Base-by-base conservation (phyloP, 2,329 filamentous ascomycete species). In the Onygenales sp. region DNA sequence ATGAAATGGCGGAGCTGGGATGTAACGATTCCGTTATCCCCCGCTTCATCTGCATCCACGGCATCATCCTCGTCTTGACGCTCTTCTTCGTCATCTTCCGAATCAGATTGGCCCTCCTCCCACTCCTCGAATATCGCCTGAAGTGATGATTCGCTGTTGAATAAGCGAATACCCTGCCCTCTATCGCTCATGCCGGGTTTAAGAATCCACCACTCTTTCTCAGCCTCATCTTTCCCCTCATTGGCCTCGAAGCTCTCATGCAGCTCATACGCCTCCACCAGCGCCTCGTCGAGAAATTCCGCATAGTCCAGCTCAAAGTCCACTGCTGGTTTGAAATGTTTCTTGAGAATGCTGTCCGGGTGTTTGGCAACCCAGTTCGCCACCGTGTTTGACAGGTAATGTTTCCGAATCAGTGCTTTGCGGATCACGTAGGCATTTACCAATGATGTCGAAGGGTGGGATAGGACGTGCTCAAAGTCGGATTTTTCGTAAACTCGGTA, bases 131-230 rank as follows among this genome's bases (percentile, higher is more conserved):
- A 98, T 52, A 98, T 93, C 11, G 67, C 78, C 56, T 86, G 85
- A n/a, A 98, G 74, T 65, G 95, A 85, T 53, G 85, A 83, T 75
- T 93, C 87, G 2, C 83, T 89, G 62, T 83, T 87, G 69, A 98
- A 98, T 0, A 98, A 75, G 41, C 89, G 76, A 54, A 98, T 96
- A 1, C 93, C 93, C 67, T 96, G 91, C 0, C 92, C 93, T 27
- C 92, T 81, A 66, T 98, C 93, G 68, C 89, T 95, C 93, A 98
- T 97, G 7, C 92, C 87, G 0, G 93, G 92, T 72, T 98, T 98
- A 55, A 98, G 70, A 60, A 98, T 97, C 93, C 93, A 98, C 92
- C 92, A 98, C 66, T 94, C 83, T 55, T 79, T 78, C 43, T 79
- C 72, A 8, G 69, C 60, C 14, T 79, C 80, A 57, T 93, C 92